Evolutionary conservation across 2,329 filamentous ascomycete genomes (phyloP).

Genomic region (Colletotrichum sp.): DNA sequence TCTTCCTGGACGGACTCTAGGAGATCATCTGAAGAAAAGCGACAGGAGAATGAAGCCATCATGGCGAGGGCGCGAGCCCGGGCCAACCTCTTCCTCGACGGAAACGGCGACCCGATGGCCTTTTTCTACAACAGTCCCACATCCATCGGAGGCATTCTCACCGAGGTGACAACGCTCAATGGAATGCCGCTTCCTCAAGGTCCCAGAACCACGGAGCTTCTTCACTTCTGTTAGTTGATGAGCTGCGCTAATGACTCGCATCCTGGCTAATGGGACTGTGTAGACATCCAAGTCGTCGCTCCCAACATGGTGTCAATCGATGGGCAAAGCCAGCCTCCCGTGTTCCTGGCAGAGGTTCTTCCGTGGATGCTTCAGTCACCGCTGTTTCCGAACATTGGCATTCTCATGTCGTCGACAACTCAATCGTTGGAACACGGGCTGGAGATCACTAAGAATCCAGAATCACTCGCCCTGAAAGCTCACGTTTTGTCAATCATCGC

Average conservation of each 20-base stretch:
- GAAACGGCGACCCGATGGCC: constrained; percentile 23
- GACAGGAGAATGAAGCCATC: neutral
- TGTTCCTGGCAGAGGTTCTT: constrained; percentile 28
- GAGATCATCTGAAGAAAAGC: neutral
- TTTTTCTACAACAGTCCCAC: constrained; percentile 20
- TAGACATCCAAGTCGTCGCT: constrained; percentile 30
- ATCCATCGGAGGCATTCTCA: constrained; percentile 24
- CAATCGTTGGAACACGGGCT: constrained; percentile 25
- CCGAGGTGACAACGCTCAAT: constrained; percentile 42
- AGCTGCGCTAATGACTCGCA: neutral
- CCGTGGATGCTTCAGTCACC: constrained; percentile 35
- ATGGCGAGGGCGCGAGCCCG: neutral
- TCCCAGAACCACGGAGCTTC: constrained; percentile 26
- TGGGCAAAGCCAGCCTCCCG: constrained; percentile 25
- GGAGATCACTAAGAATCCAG: constrained; percentile 25
- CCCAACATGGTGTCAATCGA: constrained; percentile 35
- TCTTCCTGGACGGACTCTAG: neutral
- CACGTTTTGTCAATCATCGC: constrained; percentile 32
- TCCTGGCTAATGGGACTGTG: neutral
- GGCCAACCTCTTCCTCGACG: constrained; percentile 22
- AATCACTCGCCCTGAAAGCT: constrained; percentile 28
- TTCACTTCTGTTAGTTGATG: constrained; percentile 30
- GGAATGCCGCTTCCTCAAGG: constrained; percentile 27
- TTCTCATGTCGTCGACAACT: constrained; percentile 34
- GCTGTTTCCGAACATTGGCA: constrained; percentile 29